Percentiles rank a stretch among this genome's conserved stretches.
These are phyloP conservation scores for Colletotrichum aenigma DNA, from an alignment of 2,329 filamentous ascomycete genomes.

Conservation along the genomic window DNA sequence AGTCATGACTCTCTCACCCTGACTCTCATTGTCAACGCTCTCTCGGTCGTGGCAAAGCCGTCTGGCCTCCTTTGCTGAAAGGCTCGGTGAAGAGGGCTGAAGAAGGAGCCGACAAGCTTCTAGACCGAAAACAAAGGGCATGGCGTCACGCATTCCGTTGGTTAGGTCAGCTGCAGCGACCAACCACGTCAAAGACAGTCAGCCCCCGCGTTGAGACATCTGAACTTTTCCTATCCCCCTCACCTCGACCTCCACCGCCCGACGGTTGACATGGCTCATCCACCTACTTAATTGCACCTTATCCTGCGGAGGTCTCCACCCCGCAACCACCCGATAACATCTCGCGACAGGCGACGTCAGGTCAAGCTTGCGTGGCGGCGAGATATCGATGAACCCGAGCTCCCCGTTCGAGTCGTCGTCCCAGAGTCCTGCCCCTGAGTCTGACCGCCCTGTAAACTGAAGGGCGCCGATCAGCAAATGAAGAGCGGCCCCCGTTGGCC, in stretches of 20 bases:
- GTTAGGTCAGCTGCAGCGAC: neutral
- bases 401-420: neutral
- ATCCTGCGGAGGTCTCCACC: slow-evolving; percentile 13
- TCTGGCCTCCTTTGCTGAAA: neutral
- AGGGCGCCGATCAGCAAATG: neutral
- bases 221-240: neutral
- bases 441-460: neutral
- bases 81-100: neutral
- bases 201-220: neutral
- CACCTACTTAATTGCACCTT: neutral
- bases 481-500: neutral
- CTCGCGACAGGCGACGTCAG: neutral
- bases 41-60: neutral
- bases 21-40: neutral
- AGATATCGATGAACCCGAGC: neutral
- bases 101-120: neutral
- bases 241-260: neutral
- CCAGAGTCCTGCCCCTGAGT: neutral
- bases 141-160: neutral
- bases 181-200: neutral
- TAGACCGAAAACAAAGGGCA: neutral
- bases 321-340: neutral
- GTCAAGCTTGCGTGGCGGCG: neutral
- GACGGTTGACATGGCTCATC: neutral
- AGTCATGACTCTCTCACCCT: neutral